Evolutionary conservation across 1,139 yeast genomes (phyloP), one percentile per base, ranked within the genome.

Genomic region (Scheffersomyces lignicola): DNA sequence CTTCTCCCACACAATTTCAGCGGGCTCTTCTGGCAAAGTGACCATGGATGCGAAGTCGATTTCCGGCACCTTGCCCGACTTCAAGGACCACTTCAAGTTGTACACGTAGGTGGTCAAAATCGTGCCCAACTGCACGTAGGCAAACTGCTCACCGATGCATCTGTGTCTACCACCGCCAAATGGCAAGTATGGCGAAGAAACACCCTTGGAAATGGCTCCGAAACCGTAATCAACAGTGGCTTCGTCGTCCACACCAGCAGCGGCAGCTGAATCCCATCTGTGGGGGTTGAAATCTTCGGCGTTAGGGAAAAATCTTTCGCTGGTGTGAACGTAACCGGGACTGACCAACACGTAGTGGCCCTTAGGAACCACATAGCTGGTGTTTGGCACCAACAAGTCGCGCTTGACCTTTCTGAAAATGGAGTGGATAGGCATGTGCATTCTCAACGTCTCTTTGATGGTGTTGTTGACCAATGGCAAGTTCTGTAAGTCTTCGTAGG

Each of bases 81-180:
- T 79, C 41, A 80, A 72, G 31, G 73, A 71, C 96, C 96, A 90
- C 58, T 73, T 82, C 58, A 86, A 65, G 44, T 84, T 81, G 60
- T 84, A 84, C 24, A 90, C 77, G 58, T 73, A 85, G 15, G 89
- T 78, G 24, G 89, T 69, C 56, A 94, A 70, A 43, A 92, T 73
- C 37, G 95, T 83, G 37, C 96, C 96, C 51, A 92, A 77, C 69
- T 92, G 99, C 48, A 84, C 82, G 61, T 83, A 88, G 29, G 99
- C 99, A 69, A 92, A 92, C 59, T 90, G 97, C 66, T 92, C 99
- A 54, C 99, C 99, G 56, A 92, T 89, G 69, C 99, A 92, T 69
- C 98, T 84, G 62, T 92, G 99, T 74, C 99, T 86, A 48, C 99
- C 99, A 62, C 97, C 98, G 51, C 98, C 98, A 56, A 92, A 92